Percentiles rank a stretch among this genome's conserved stretches.
These are phyloP conservation scores for Sporothrix brasiliensis DNA, from an alignment of 2,329 filamentous ascomycete genomes.

Conservation along the genomic window DNA sequence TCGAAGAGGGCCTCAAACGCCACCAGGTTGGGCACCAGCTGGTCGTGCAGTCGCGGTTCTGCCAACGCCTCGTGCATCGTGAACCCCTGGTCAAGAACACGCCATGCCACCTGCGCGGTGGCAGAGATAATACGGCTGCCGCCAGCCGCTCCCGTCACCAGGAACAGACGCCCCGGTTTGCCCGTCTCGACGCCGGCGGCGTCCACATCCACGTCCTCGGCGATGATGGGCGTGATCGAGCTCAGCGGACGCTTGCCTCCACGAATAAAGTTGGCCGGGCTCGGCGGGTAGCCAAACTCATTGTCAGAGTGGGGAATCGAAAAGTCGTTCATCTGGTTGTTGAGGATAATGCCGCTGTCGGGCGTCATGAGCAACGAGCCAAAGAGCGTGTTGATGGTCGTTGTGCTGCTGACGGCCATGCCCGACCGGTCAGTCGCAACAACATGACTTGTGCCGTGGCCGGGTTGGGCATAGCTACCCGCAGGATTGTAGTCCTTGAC, in stretches of 20 bases:
- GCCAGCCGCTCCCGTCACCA: slow-evolving; percentile 76
- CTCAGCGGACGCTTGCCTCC: slow-evolving; percentile 81
- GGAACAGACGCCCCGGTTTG: slow-evolving; percentile 55
- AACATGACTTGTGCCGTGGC: slow-evolving; percentile 72
- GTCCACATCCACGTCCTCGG: slow-evolving; percentile 63
- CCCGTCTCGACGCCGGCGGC: slow-evolving; percentile 49
- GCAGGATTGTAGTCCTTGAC: slow-evolving; percentile 72
- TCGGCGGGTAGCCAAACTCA: slow-evolving; percentile 82
- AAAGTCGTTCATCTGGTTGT: slow-evolving; percentile 77
- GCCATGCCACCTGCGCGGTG: slow-evolving; percentile 75
- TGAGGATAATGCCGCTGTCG: slow-evolving; percentile 79
- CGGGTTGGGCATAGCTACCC: slow-evolving; percentile 33
- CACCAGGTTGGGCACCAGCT: slow-evolving; percentile 70
- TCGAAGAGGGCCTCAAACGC: slow-evolving; percentile 74
- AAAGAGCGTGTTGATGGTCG: slow-evolving; percentile 86
- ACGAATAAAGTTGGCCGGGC: slow-evolving; percentile 77
- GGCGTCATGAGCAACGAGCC: slow-evolving; percentile 79
- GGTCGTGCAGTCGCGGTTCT: slow-evolving; percentile 76
- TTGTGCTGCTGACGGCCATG: slow-evolving; percentile 78
- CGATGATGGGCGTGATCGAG: slow-evolving; percentile 80
- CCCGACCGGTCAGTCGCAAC: slow-evolving; percentile 72
- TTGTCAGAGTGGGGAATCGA: slow-evolving; percentile 77
- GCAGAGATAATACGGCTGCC: slow-evolving; percentile 83
- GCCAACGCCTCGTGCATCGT: slow-evolving; percentile 65
- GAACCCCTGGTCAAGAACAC: slow-evolving; percentile 70